Percentiles rank a stretch among this genome's conserved stretches.
phyloP scores from a whole-genome alignment of 768 basidiomycete species.

The Boletus barrowsii region DNA sequence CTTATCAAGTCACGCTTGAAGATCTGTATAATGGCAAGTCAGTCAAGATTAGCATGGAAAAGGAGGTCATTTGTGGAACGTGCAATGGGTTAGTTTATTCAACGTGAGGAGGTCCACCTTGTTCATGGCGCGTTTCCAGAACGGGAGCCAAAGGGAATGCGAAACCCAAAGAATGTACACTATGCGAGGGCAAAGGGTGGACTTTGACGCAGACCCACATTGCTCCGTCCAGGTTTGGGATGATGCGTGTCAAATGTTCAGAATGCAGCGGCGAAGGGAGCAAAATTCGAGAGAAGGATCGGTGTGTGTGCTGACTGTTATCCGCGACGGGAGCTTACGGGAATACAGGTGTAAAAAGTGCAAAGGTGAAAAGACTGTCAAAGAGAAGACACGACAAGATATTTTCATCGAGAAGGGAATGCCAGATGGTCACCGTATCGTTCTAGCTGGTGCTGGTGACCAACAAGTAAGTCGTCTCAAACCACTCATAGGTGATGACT shows the following conservation, averaged over 20 bases:
- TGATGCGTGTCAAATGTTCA: constrained; percentile 55
- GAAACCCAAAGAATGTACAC: constrained; percentile 80
- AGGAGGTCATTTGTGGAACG: constrained; percentile 68
- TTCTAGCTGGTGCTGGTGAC: constrained; percentile 90
- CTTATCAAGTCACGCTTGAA: constrained; percentile 84
- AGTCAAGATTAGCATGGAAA: constrained; percentile 86
- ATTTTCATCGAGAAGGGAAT: constrained; percentile 87
- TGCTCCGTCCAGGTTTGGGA: constrained; percentile 45
- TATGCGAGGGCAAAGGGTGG: constrained; percentile 84
- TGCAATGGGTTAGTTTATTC: constrained; percentile 69
- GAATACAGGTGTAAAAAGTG: constrained; percentile 86
- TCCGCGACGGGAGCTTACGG: constrained; percentile 1
- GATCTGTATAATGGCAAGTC: constrained; percentile 91
- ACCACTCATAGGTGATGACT: background rate
- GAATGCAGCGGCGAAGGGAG: constrained; percentile 69
- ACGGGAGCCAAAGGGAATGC: constrained; percentile 79
- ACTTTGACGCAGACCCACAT: constrained; percentile 56
- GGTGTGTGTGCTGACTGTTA: constrained; percentile 41
- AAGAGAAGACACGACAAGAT: constrained; percentile 88
- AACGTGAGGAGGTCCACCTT: background rate
- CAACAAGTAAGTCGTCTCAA: constrained; percentile 56
- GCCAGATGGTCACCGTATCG: constrained; percentile 77
- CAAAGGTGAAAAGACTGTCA: constrained; percentile 78
- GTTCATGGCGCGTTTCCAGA: constrained; percentile 37
- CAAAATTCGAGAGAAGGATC: constrained; percentile 79